These are phyloP conservation scores for Isatis tinctoria DNA, from an alignment of 345 rosid species.

Conservation along the genomic window DNA sequence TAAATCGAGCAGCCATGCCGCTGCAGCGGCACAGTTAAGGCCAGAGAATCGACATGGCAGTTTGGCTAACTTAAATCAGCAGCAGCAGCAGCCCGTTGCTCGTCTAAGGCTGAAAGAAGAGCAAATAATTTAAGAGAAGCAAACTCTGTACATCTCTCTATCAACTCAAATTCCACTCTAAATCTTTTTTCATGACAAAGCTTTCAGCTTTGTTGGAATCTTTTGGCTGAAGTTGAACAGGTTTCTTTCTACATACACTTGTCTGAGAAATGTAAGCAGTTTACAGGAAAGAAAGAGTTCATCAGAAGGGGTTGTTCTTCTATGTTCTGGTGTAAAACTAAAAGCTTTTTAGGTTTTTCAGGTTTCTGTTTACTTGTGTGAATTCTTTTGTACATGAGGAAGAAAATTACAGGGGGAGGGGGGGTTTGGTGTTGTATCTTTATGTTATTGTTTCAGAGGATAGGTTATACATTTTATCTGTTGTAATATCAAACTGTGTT, in stretches of 20 bases:
- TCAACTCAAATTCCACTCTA: background rate
- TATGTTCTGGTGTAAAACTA: slow-evolving; percentile 6
- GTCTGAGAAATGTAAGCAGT: slow-evolving; percentile 21
- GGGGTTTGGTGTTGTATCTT: slow-evolving; percentile 16
- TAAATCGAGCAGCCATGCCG: slow-evolving; percentile 49
- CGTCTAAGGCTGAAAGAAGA: slow-evolving; percentile 66
- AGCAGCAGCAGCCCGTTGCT: slow-evolving; percentile 48
- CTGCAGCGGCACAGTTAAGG: slow-evolving; percentile 40
- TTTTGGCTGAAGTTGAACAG: background rate
- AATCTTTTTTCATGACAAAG: background rate
- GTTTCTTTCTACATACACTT: background rate
- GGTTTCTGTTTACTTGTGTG: slow-evolving; percentile 20
- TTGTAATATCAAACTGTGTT: slow-evolving; percentile 9
- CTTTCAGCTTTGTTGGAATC: slow-evolving; percentile 2
- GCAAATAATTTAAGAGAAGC: slow-evolving; percentile 35
- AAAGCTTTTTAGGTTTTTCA: slow-evolving; percentile 6
- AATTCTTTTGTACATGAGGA: slow-evolving; percentile 36
- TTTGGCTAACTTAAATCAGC: slow-evolving; percentile 35
- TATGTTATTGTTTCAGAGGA: slow-evolving; percentile 23
- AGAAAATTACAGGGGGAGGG: slow-evolving; percentile 17
- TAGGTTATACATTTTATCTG: slow-evolving; percentile 21
- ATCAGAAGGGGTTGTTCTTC: slow-evolving; percentile 2
- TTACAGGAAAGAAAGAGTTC: slow-evolving; percentile 13
- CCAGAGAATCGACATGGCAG: slow-evolving; percentile 30
- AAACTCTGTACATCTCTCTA: background rate